Evolutionary conservation across 164 flowering plant species (phyloP).

Genomic region (Litsea cubeba): DNA sequence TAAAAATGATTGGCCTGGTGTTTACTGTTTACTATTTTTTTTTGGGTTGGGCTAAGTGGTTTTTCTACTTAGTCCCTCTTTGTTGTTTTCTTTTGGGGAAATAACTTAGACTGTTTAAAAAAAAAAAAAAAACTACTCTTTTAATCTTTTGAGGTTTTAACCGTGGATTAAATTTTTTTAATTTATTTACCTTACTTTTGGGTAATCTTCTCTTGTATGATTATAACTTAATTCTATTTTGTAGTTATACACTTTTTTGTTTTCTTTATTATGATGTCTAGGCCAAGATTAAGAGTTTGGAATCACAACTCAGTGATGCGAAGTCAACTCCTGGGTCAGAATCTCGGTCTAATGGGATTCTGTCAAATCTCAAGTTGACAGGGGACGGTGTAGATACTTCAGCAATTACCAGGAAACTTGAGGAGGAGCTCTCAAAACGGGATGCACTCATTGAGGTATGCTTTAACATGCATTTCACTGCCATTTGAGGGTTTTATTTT

Average conservation of each 20-base stretch:
- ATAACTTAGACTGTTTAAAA: too few relatives aligned
- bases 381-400: constrained; percentile 56
- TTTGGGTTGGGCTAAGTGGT: too few relatives aligned
- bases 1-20: too few relatives aligned
- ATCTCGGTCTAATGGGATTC: constrained; percentile 26
- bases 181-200: not conserved
- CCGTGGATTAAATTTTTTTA: too few relatives aligned
- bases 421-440: constrained; percentile 89
- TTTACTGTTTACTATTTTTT: too few relatives aligned
- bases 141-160: too few relatives aligned
- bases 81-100: too few relatives aligned
- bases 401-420: constrained; percentile 75
- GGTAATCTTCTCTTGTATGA: not conserved
- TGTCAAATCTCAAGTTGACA: constrained; percentile 30
- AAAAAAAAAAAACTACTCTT: too few relatives aligned
- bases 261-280: constrained; percentile 20
- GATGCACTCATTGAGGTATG: constrained; percentile 94
- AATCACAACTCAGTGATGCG: constrained; percentile 48
- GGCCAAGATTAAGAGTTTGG: constrained; percentile 65
- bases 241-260: not conserved
- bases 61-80: too few relatives aligned
- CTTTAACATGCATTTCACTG: not conserved
- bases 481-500: not conserved
- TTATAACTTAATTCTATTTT: too few relatives aligned
- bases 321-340: constrained; percentile 37